Percentiles rank a stretch among this genome's conserved stretches.
Conservation (phyloP, 108 stramenopile species). For the Stephanodiscus triporus region DNA sequence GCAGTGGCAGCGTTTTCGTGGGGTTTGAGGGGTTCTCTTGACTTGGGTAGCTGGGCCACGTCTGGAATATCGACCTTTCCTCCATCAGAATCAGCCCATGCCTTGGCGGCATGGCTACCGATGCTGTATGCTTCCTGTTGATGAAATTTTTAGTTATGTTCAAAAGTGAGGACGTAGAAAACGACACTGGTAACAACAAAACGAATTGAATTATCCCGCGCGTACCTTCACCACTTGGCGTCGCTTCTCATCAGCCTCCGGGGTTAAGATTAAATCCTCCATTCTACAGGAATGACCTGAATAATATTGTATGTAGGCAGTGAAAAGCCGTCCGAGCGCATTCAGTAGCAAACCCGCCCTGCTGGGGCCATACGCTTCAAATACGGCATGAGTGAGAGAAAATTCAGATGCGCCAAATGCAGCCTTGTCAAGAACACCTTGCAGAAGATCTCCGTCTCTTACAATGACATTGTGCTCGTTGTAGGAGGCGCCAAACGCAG, state of each 20-base stretch:
- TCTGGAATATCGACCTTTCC: slow-evolving; percentile 84
- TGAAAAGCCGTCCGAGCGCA: slow-evolving; percentile 95
- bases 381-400: slow-evolving; percentile 95
- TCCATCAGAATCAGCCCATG: slow-evolving; percentile 92
- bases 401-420: slow-evolving; percentile 95
- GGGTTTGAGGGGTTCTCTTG: slow-evolving; percentile 71
- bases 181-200: neutral
- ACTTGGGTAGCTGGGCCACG: slow-evolving; percentile 49
- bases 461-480: slow-evolving; percentile 93
- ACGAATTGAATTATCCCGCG: neutral
- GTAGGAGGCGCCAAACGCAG: slow-evolving; percentile 85
- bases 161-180: neutral
- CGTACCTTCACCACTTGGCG: slow-evolving; percentile 64
- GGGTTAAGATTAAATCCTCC: slow-evolving; percentile 95
- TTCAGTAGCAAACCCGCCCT: slow-evolving; percentile 90
- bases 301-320: slow-evolving; percentile 92
- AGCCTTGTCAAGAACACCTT: slow-evolving; percentile 97
- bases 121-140: slow-evolving; percentile 74
- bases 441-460: slow-evolving; percentile 89
- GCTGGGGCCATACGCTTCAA: slow-evolving; percentile 94
- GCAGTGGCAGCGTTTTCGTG: slow-evolving; percentile 80
- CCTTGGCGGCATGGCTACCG: slow-evolving; percentile 85
- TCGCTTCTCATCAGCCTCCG: slow-evolving; percentile 80
- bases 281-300: slow-evolving; percentile 97
- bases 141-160: neutral